Evolutionary conservation across 2,329 filamentous ascomycete genomes (phyloP).

Genomic region (Mollisiaceae sp.): DNA sequence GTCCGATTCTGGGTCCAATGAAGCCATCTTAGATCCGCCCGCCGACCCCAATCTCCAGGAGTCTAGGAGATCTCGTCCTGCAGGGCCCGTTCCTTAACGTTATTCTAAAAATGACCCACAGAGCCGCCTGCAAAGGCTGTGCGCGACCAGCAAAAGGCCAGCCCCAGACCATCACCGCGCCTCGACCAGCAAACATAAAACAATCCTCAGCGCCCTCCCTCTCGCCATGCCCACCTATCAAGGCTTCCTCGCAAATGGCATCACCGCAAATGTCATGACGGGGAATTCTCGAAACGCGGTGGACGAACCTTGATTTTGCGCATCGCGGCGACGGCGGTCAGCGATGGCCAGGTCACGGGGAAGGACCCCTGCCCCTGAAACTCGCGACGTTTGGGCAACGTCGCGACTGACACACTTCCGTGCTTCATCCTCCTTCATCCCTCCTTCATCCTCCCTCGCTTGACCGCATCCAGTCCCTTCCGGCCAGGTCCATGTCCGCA

Average conservation of each 20-base stretch:
- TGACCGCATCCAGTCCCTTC: constrained; percentile 25
- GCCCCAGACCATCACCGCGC: neutral
- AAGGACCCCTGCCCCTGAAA: constrained; percentile 27
- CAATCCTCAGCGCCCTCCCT: neutral
- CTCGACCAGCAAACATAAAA: neutral
- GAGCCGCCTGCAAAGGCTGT: neutral
- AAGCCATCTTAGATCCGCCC: neutral
- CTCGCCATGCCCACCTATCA: constrained; percentile 3
- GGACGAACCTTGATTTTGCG: constrained; percentile 11
- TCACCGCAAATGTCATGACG: constrained; percentile 1
- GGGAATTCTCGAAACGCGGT: constrained; percentile 11
- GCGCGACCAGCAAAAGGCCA: too few relatives aligned
- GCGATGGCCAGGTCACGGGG: constrained; percentile 24
- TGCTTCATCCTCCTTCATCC: constrained; percentile 34
- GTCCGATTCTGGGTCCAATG: neutral
- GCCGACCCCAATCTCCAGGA: neutral
- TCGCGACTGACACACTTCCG: constrained; percentile 33
- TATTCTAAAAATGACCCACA: constrained; percentile 11
- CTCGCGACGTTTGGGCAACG: constrained; percentile 31
- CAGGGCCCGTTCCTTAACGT: neutral
- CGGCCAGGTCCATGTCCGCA: constrained; percentile 20
- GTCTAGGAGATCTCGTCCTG: neutral
- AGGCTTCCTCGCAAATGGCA: constrained; percentile 1
- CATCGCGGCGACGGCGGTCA: neutral
- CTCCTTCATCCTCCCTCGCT: constrained; percentile 33